Conservation (phyloP, 2,329 filamentous ascomycete species). For the Cryphonectria radicalis region DNA sequence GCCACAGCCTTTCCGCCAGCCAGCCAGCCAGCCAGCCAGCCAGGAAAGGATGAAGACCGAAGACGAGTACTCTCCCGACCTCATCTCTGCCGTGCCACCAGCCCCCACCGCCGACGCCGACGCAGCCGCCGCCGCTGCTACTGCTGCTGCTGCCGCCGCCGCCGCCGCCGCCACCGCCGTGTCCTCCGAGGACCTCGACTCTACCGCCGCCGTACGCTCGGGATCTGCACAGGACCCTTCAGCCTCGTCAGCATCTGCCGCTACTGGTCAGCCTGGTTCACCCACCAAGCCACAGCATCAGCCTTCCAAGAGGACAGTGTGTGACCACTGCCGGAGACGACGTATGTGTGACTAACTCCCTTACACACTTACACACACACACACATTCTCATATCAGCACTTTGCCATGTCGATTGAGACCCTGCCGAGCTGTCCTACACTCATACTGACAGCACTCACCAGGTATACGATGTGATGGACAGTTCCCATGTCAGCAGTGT, state of each 20-base stretch:
- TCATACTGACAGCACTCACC: conserved; percentile 31
- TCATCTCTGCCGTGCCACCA: conserved; percentile 26
- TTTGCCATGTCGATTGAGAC: not conserved
- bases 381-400: conserved; percentile 17
- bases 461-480: conserved; percentile 52
- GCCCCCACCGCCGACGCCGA: conserved; percentile 12
- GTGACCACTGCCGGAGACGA: conserved; percentile 50
- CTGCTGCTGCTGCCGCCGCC: no score
- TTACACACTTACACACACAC: not conserved
- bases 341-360: conserved; percentile 38
- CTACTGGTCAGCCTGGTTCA: conserved; percentile 14
- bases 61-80: conserved; percentile 28
- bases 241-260: not conserved
- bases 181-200: conserved; percentile 11
- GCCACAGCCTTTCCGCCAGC: not conserved
- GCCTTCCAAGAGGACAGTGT: conserved; percentile 44
- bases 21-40: not conserved
- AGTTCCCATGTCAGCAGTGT: conserved; percentile 64
- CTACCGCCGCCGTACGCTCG: conserved; percentile 17
- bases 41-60: conserved; percentile 30
- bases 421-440: no score
- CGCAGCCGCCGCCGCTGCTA: conserved; percentile 20
- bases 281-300: conserved; percentile 22
- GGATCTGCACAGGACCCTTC: conserved; percentile 11
- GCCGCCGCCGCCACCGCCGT: conserved; percentile 14